Evolutionary conservation across 352 stramenopile species (phyloP), one percentile per base, ranked within the genome.

Genomic region (Globisporangium radiosum): DNA sequence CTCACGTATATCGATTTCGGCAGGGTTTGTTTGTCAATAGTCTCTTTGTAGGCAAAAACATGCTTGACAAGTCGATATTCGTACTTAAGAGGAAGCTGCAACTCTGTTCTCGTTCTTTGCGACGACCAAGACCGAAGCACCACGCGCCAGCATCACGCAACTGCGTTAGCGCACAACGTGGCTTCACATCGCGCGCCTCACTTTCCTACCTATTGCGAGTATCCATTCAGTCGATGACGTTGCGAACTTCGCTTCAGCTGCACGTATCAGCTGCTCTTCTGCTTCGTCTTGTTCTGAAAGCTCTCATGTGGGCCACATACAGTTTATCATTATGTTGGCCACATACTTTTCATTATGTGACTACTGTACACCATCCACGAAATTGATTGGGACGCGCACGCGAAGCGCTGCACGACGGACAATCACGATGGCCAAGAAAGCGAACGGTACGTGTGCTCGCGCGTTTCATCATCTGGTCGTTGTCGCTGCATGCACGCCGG

Each of bases 391-490:
- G 57, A 47, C 43, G 11, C 39, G 6, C 39, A 33, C 47, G 38
- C 17, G 25, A 60, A 37, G 55, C 55, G 48, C 39, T 37, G 39
- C 42, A 14, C 39, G 42, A n/a, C 52, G 59, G 40, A 19, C 67
- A 62, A 47, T 5, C 49, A 66, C 52, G 42, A 81, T 78, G 70
- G 70, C 54, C 43, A 89, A 91, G 70, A 83, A 76, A 53, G 47
- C 47, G 45, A 69, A 43, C 53, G 57, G 62, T 71, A 58, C 61
- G 65, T 64, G 56, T 57, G 66, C 57, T 47, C 60, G 62, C 54
- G 44, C 47, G n/a, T 47, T 15, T 11, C 15, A 8, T 44, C 42
- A n/a, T 47, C 11, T 13, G n/a, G 15, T 17, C 19, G 6, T 14
- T 53, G 39, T 36, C 10, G 10, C 5, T 42, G 19, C 17, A 36